phyloP scores from a whole-genome alignment of 805 yeast genomes.

The Candida yuanshanica region DNA sequence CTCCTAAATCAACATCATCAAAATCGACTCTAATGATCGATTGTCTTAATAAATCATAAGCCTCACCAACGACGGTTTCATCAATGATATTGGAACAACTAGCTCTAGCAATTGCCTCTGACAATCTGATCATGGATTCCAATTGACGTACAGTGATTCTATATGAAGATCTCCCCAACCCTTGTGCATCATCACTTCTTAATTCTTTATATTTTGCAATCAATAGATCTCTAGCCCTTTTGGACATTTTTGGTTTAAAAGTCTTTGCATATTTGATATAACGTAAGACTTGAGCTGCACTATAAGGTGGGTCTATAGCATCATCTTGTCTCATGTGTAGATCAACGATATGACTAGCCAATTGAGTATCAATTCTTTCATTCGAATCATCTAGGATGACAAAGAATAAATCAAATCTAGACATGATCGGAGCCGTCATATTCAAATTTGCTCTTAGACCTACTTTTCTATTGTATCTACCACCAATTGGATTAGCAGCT shows the following conservation, averaged over 20 bases:
- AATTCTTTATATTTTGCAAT: constrained; percentile 79
- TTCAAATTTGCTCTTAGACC: constrained; percentile 81
- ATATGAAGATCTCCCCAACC: constrained; percentile 77
- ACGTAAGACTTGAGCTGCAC: constrained; percentile 81
- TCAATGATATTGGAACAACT: constrained; percentile 66
- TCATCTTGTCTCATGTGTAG: constrained; percentile 86
- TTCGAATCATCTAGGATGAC: constrained; percentile 94
- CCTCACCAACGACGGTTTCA: constrained; percentile 87
- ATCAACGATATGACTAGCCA: constrained; percentile 90
- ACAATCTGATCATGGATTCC: constrained; percentile 86
- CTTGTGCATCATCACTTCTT: constrained; percentile 87
- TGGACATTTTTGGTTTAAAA: constrained; percentile 83
- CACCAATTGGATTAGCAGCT: constrained; percentile 99
- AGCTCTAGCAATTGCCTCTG: constrained; percentile 96
- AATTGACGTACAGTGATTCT: constrained; percentile 96
- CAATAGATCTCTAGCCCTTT: constrained; percentile 70
- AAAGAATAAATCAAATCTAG: constrained; percentile 92
- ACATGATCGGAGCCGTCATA: constrained; percentile 99
- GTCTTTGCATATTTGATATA: constrained; percentile 90
- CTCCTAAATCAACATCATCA: constrained; percentile 85
- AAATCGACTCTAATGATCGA: constrained; percentile 91
- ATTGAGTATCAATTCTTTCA: constrained; percentile 79
- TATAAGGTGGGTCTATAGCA: constrained; percentile 84
- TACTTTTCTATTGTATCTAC: constrained; percentile 84
- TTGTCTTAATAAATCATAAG: constrained; percentile 82